A percentile compares a stretch with the other conserved stretches of the same genome.
Conservation (phyloP, 2,329 filamentous ascomycete species). For the Nigrograna mackinnonii region DNA sequence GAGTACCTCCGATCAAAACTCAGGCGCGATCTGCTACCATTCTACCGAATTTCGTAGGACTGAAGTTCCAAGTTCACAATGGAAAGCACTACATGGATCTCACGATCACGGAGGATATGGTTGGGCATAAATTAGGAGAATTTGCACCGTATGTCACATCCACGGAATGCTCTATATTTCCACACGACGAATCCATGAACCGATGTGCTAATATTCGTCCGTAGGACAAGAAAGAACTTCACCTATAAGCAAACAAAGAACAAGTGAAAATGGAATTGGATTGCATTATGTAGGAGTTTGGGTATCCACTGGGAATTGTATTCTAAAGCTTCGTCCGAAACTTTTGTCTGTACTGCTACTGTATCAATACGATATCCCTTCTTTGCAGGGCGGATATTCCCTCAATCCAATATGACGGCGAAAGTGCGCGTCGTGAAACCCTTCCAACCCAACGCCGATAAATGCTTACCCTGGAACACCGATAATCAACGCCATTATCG, state of each 20-base stretch:
- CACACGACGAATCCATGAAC: neutral
- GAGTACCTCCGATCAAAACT: slow-evolving; percentile 75
- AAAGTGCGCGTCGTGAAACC: slow-evolving; percentile 1
- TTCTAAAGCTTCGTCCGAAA: too few relatives aligned
- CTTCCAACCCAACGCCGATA: slow-evolving; percentile 24
- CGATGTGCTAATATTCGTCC: slow-evolving; percentile 11
- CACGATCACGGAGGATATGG: slow-evolving; percentile 91
- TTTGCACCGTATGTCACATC: slow-evolving; percentile 73
- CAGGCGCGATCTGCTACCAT: slow-evolving; percentile 88
- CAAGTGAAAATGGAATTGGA: slow-evolving; percentile 49
- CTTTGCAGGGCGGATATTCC: slow-evolving; percentile 11
- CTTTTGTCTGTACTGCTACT: slow-evolving; percentile 32
- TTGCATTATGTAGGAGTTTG: slow-evolving; percentile 38
- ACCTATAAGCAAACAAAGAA: slow-evolving; percentile 73
- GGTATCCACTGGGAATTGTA: slow-evolving; percentile 36
- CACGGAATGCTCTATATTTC: neutral
- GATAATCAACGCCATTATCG: too few relatives aligned
- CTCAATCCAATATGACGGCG: slow-evolving; percentile 8
- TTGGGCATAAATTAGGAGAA: slow-evolving; percentile 91
- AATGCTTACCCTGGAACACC: neutral
- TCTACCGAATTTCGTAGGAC: slow-evolving; percentile 86
- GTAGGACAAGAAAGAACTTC: slow-evolving; percentile 69
- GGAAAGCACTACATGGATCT: slow-evolving; percentile 86
- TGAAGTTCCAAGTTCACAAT: slow-evolving; percentile 90
- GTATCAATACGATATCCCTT: slow-evolving; percentile 32